Base-by-base conservation (phyloP, 768 basidiomycete species). In the Mycena rosella region DNA sequence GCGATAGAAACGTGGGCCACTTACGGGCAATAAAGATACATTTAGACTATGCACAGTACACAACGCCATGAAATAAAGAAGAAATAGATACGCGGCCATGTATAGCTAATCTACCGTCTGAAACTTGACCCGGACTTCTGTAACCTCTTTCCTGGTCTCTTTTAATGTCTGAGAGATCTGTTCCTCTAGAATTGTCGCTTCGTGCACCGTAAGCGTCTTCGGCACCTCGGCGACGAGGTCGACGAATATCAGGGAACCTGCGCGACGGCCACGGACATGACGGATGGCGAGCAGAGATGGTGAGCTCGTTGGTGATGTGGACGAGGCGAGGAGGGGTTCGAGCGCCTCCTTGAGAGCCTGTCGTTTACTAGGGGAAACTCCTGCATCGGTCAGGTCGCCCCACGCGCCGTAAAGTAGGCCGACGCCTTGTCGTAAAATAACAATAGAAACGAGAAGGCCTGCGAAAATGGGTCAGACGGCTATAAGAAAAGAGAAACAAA, bases 381-480 rank as follows among this genome's bases (percentile, higher is more conserved):
- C 90, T 20, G 91, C 93, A 73, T 98, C 96, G 0, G 93, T 92
- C 64, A 98, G 82, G 75, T 98, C 95, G 20, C 87, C 83, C 81
- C 93, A 87, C 2, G 95, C 93, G 18, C 89, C 89, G 40, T 82
- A 75, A 48, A 95, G 82, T 29, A 98, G 81, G 6, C 78, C 80
- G 55, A 90, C 78, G 22, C 96, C 93, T 76, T 98, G 95, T 67
- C 84, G 85, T 5, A 97, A 81, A 76, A 99, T 96, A 59, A 97
- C 88, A 61, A 92, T 76, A n/a, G 95, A 96, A n/a, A 97, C 95
- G 54, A 96, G 73, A 22, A 98, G 79, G 27, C 95, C 94, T 95
- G 68, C 3, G 27, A 27, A 63, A 38, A 63, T 57, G 20, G n/a
- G 40, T 64, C 36, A 20, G 32, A 52, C 22, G n/a, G 18, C 26